Conservation (phyloP, 768 basidiomycete species). For the Podaxis sp. region DNA sequence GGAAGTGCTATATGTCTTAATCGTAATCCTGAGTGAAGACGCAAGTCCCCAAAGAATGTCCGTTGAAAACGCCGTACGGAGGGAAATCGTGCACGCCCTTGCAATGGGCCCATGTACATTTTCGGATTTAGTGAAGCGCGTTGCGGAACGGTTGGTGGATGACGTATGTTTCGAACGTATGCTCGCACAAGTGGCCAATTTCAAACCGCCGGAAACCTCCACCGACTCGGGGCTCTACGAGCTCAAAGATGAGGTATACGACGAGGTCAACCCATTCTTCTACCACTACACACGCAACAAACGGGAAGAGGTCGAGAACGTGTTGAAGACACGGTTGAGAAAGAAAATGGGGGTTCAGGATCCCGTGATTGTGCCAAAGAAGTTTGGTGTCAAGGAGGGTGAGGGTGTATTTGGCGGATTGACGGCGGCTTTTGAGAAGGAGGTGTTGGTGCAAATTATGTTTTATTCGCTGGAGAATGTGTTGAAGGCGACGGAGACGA, state of each 20-base stretch:
- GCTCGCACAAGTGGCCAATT: slow-evolving; percentile 75
- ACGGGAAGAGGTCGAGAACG: slow-evolving; percentile 84
- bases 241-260: slow-evolving; percentile 77
- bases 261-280: slow-evolving; percentile 94
- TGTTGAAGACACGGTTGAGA: slow-evolving; percentile 64
- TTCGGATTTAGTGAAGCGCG: slow-evolving; percentile 87
- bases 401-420: slow-evolving; percentile 61
- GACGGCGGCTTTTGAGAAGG: slow-evolving; percentile 62
- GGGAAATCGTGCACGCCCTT: slow-evolving; percentile 89
- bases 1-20: slow-evolving; percentile 77
- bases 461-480: slow-evolving; percentile 82
- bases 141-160: slow-evolving; percentile 87
- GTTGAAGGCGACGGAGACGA: slow-evolving; percentile 58
- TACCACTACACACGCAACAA: slow-evolving; percentile 94
- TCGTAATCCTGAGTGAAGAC: slow-evolving; percentile 83
- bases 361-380: slow-evolving; percentile 78
- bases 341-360: slow-evolving; percentile 51
- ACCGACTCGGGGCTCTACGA: slow-evolving; percentile 87
- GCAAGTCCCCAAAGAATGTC: slow-evolving; percentile 71
- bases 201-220: slow-evolving; percentile 75
- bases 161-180: slow-evolving; percentile 80
- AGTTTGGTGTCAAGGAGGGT: slow-evolving; percentile 59
- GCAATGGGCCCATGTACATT: slow-evolving; percentile 86
- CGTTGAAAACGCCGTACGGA: slow-evolving; percentile 59
- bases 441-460: slow-evolving; percentile 75